Base-by-base conservation (phyloP, 441 rosid genomes). In the Gossypium gossypioides region DNA sequence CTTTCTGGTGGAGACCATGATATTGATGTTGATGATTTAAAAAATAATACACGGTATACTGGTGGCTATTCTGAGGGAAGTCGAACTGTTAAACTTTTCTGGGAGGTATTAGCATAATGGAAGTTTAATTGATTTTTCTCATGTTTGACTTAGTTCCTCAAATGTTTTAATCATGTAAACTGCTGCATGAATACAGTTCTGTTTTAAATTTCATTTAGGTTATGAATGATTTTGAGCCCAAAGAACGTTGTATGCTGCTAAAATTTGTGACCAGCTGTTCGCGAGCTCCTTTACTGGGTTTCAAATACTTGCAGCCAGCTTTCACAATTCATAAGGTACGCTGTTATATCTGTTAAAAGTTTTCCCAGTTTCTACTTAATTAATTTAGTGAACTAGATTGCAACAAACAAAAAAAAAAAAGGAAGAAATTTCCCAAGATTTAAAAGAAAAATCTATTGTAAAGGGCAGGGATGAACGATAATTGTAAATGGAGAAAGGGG, bases 191-290 rank as follows among this genome's bases (percentile, higher is more conserved):
- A 61, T 61, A 9, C 37, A 68, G 52, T 40, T 72, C 15, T 60
- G 10, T 61, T 13, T 46, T 60, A 25, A 32, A 37, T 8, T 48
- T 72, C 37, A 75, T 77, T 62, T 84, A 93, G 99, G 99, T 90
- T 67, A 77, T 96, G 79, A 88, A 84, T 79, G 93, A 91, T 71
- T 91, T 96, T 84, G 89, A 88, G 82, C 97, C 97, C 50, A 84
- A 83, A 74, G 93, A 96, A 73, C 94, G 96, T 0, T 96, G 98
- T 76, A 76, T 91, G 96, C 84, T 96, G 78, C 97, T 93, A 69
- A 96, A 96, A 80, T 96, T 96, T 80, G 99, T 93, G 74, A 96
- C 98, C 44, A 96, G 99, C 81, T 93, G 97, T 83, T 93, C 97
- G 74, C 92, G 97, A 70, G 94, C 93, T 81, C 99, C 99, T 76